Base-by-base conservation (phyloP, 1,284 basidiomycete species). In the Puccinia polysora region DNA sequence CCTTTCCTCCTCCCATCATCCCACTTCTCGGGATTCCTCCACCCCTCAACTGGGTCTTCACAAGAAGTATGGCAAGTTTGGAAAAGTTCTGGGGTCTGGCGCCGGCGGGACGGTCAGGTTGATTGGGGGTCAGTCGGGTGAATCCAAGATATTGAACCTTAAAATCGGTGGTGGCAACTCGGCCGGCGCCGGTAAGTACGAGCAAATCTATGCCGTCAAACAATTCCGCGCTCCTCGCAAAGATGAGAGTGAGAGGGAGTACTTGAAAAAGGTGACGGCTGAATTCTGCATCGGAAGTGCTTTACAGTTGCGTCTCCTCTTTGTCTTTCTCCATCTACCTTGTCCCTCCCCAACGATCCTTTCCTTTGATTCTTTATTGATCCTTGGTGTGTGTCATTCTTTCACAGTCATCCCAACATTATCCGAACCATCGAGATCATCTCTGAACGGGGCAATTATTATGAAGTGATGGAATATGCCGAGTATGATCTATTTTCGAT, bases 41-140 rank as follows among this genome's bases (percentile, higher is more conserved):
- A 79, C 80, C 55, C 78, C 80, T 53, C 90, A 97, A 73, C 91
- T 91, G 3, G 91, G 96, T 79, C 83, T 99, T 73, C 84, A 89
- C 53, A 97, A 98, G 83, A 97, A 97, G 84, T 99, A 99, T 78
- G 96, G 96, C 75, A 98, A 98, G 80, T 97, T 95, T 91, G 96
- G 95, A 65, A 88, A 91, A 72, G 87, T 95, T 14, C 86, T 99
- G 14, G 96, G 96, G 15, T 91, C 89, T 12, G 96, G 96, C 55
- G 96, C 96, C 0, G 96, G 96, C 45, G 96, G 96, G 34, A 98
- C 96, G 0, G 96, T 99, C 49, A 86, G 96, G 53, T 85, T 99
- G 75, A 96, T 99, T 82, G 95, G 94, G 82, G 88, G 88, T 72
- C 86, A 83, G 77, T 20, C 40, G 20, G 30, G 43, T 3, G 32